Evolutionary conservation across 2,329 filamentous ascomycete species (phyloP).

Genomic region (Massarina eburnea): DNA sequence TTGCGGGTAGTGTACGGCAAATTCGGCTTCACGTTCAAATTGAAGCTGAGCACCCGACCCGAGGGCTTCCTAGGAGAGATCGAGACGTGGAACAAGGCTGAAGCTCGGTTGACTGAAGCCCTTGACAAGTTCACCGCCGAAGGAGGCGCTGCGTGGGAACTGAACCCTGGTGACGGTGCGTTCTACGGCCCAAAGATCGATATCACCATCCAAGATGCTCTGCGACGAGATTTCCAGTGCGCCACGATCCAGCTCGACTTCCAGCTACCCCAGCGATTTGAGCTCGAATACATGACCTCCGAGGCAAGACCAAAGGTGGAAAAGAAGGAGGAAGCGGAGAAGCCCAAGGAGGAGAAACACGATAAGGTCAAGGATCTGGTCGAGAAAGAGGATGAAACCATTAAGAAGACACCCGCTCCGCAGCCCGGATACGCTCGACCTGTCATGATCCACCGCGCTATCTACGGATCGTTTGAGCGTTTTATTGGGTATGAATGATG

Average conservation of each 20-base stretch:
- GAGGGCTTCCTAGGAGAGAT: slow-evolving; percentile 88
- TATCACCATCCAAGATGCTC: slow-evolving; percentile 86
- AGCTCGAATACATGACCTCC: slow-evolving; percentile 80
- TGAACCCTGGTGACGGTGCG: slow-evolving; percentile 93
- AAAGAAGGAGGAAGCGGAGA: slow-evolving; percentile 41
- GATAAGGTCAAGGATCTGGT: slow-evolving; percentile 20
- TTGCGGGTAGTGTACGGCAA: slow-evolving; percentile 76
- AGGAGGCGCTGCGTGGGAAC: slow-evolving; percentile 73
- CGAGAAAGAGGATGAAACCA: slow-evolving; percentile 26
- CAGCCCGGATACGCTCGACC: slow-evolving; percentile 67
- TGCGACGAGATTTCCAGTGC: slow-evolving; percentile 83
- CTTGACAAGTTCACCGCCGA: slow-evolving; percentile 69
- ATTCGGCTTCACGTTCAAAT: slow-evolving; percentile 86
- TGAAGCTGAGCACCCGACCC: slow-evolving; percentile 88
- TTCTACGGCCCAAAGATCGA: slow-evolving; percentile 99
- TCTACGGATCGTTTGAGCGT: slow-evolving; percentile 70
- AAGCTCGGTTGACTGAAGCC: slow-evolving; percentile 75
- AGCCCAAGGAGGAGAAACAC: slow-evolving; percentile 37
- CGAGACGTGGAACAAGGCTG: slow-evolving; percentile 86
- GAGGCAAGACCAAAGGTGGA: slow-evolving; percentile 52
- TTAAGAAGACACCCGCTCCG: slow-evolving; percentile 30
- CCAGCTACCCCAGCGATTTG: slow-evolving; percentile 82
- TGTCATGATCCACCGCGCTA: slow-evolving; percentile 85
- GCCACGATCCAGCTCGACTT: slow-evolving; percentile 95
- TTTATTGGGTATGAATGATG: slow-evolving; percentile 58